These are phyloP conservation scores for Tephrocybe rancida DNA, from an alignment of 768 basidiomycete species.

Conservation along the genomic window DNA sequence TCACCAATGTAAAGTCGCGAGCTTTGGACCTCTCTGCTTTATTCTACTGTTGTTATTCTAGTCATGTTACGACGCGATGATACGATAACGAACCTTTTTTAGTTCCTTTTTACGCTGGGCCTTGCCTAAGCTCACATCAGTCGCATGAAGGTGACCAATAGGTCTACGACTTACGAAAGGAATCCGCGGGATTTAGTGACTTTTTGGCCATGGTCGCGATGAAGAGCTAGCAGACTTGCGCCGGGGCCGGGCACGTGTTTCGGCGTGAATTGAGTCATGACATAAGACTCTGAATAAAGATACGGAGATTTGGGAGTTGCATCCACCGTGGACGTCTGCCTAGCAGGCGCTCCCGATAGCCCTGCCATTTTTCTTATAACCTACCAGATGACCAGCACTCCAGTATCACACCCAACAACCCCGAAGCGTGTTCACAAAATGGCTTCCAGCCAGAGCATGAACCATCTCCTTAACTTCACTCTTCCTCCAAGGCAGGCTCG, in stretches of 20 bases:
- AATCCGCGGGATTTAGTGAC: conserved; percentile 91
- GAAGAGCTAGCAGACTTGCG: not conserved
- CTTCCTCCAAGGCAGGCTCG: conserved; percentile 84
- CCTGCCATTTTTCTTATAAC: not conserved
- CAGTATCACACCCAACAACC: conserved; percentile 36
- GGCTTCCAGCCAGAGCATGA: conserved; percentile 64
- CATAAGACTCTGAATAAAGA: too few species aligned
- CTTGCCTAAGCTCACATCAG: conserved; percentile 62
- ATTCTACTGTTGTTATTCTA: conserved; percentile 69
- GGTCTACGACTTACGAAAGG: conserved; percentile 64
- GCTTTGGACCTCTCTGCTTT: conserved; percentile 81
- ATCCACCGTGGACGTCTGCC: conserved; percentile 38
- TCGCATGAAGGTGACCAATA: not conserved
- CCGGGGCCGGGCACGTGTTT: conserved; percentile 35
- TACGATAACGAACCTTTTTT: conserved; percentile 70
- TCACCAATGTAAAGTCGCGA: conserved; percentile 88
- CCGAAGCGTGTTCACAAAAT: conserved; percentile 70
- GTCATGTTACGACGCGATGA: conserved; percentile 11
- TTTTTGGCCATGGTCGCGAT: conserved; percentile 76
- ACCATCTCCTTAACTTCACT: conserved; percentile 93
- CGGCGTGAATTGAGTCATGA: conserved; percentile 38
- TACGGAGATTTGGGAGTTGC: conserved; percentile 15
- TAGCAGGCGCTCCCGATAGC: conserved; percentile 14
- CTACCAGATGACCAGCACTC: conserved; percentile 38
- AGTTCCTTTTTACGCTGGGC: conserved; percentile 92